Evolutionary conservation across 2,329 filamentous ascomycete genomes (phyloP), one percentile per base, ranked within the genome.

Genomic region (Pseudogymnoascus sp.): DNA sequence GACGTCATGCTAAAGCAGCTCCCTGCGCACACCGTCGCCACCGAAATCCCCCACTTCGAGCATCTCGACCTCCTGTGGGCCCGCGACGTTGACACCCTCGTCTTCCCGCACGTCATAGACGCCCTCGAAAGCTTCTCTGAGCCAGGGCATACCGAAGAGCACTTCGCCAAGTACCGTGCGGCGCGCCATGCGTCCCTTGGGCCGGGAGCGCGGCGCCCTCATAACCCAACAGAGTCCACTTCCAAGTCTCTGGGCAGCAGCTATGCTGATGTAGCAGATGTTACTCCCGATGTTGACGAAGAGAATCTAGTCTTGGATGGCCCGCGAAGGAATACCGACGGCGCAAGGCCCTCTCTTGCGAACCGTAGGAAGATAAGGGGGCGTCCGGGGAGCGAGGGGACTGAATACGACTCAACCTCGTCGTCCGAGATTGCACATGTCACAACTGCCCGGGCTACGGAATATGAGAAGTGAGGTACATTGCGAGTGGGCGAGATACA

Each of bases 1-100:
- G 84, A 89, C 35, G 84, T 93, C 64, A 98, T 98, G 93, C 79
- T 96, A 62, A 88, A 87, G 72, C 92, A 96, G 74, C 81, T 99
- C 11, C 95, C 95, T 0, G 81, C 82, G 22, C 90, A 91, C 73
- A 98, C 95, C 0, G 82, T 93, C 2, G 91, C 91, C 1, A 95
- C 87, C 38, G 89, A 93, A 72, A 89, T 99, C 43, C 86, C 89
- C 0, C 91, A 96, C 73, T 99, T 96, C 74, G 95, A 99, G 75
- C 95, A 99, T 75, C 84, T 99, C 24, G 95, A 99, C 75, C 96
- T 99, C 70, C 80, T 99, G 0, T 99, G 95, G 95, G 95, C 90
- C 0, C 81, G 85, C 38, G 92, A 97, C 70, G 90, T 96, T 6
- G 84, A 96, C 68, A 79, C 82, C 0, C 85, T 92, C 61, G 93